Percentiles rank a stretch among this genome's conserved stretches.
These are phyloP conservation scores for Pleurozium schreberi DNA, from an alignment of 225 moss, liverwort and hornwort genomes.

Conservation along the genomic window DNA sequence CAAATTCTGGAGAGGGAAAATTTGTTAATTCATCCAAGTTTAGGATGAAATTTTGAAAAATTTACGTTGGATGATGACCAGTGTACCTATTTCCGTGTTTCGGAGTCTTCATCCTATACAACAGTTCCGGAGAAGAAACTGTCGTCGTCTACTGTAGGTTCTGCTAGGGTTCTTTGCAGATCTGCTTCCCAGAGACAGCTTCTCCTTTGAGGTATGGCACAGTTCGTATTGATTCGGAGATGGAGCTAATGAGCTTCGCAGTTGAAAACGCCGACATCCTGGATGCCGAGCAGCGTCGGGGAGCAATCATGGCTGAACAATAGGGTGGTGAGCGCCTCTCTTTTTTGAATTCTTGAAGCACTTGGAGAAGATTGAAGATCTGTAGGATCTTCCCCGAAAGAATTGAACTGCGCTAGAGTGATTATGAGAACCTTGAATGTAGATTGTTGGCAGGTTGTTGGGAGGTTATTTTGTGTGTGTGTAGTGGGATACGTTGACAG, in stretches of 20 bases:
- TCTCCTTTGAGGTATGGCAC: neutral
- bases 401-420: neutral
- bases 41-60: neutral
- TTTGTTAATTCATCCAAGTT: neutral
- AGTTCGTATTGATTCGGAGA: neutral
- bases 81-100: neutral
- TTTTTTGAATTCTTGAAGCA: neutral
- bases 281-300: neutral
- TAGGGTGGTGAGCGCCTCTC: neutral
- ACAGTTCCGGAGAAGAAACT: fast-evolving
- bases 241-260: neutral
- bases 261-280: neutral
- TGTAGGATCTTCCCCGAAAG: neutral
- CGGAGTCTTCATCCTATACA: neutral
- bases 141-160: neutral
- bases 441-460: neutral
- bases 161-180: neutral
- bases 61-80: neutral
- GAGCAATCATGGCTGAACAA: neutral
- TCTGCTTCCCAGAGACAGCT: neutral
- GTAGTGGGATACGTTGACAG: neutral
- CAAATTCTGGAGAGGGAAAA: neutral
- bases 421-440: neutral
- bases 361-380: neutral
- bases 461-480: neutral